Percentiles rank a stretch among this genome's conserved stretches.
These are phyloP conservation scores for Helicostylum pulchrum DNA, from an alignment of 192 early-diverging fungal genomes.

Conservation along the genomic window DNA sequence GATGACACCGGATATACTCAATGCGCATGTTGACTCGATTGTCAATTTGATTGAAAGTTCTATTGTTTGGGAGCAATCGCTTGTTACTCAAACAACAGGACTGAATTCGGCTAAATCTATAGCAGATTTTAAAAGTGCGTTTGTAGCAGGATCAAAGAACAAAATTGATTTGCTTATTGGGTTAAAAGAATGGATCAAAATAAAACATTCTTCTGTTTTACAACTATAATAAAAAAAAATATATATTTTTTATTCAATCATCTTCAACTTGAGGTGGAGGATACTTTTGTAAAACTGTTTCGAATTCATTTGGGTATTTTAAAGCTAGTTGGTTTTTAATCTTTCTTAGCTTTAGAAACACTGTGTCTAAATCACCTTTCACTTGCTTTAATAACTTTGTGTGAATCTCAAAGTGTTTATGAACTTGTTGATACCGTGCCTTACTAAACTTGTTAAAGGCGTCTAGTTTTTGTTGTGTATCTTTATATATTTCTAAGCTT, in stretches of 20 bases:
- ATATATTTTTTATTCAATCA: constrained; percentile 13
- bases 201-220: not conserved
- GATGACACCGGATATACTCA: constrained; percentile 36
- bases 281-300: constrained; percentile 20
- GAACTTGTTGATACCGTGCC: constrained; percentile 47
- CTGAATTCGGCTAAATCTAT: not conserved
- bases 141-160: constrained; percentile 1
- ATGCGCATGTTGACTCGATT: constrained; percentile 33
- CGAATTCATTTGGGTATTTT: constrained; percentile 26
- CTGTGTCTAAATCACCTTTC: constrained; percentile 52
- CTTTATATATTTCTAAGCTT: constrained; percentile 21
- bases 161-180: constrained; percentile 8
- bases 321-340: constrained; percentile 23
- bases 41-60: constrained; percentile 39
- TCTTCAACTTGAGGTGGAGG: constrained; percentile 27
- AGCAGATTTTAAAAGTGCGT: not conserved
- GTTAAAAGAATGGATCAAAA: constrained; percentile 14
- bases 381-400: constrained; percentile 54
- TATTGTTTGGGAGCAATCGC: constrained; percentile 36
- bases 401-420: constrained; percentile 51
- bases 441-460: constrained; percentile 59
- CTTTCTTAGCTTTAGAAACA: constrained; percentile 51
- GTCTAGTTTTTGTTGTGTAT: constrained; percentile 26
- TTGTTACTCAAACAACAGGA: constrained; percentile 20
- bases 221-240: too few species aligned